A percentile compares a stretch with the other conserved stretches of the same genome.
Conservation (phyloP, 352 stramenopile species). For the Elongisporangium prolatum region DNA sequence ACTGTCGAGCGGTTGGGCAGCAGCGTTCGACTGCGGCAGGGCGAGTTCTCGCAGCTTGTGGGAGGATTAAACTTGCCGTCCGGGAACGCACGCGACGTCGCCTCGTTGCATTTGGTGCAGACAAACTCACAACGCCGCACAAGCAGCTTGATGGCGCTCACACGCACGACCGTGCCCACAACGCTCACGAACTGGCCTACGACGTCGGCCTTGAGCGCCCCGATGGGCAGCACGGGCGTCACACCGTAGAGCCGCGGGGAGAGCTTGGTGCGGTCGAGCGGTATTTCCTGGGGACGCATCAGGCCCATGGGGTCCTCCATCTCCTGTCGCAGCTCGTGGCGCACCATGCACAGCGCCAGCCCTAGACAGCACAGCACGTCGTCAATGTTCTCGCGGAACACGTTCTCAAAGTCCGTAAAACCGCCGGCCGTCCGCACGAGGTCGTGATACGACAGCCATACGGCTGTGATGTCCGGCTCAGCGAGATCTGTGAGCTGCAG, state of each 20-base stretch:
- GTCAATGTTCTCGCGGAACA: conserved; percentile 50
- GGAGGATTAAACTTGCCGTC: conserved; percentile 83
- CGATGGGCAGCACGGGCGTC: conserved; percentile 60
- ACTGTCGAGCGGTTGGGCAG: conserved; percentile 81
- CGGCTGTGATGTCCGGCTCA: conserved; percentile 33
- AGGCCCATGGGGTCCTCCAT: conserved; percentile 29
- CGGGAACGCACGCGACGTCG: conserved; percentile 60
- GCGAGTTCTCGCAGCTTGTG: conserved; percentile 47
- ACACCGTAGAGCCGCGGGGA: conserved; percentile 56
- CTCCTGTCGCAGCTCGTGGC: conserved; percentile 49
- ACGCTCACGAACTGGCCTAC: conserved; percentile 79
- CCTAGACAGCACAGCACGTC: conserved; percentile 59
- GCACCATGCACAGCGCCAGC: conserved; percentile 62
- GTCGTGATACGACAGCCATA: conserved; percentile 51
- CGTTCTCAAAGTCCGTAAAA: conserved; percentile 45
- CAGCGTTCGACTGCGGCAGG: conserved; percentile 60
- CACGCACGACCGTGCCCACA: conserved; percentile 68
- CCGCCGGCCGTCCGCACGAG: conserved; percentile 35
- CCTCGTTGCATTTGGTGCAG: conserved; percentile 75
- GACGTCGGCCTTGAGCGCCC: conserved; percentile 66
- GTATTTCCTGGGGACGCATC: conserved; percentile 27
- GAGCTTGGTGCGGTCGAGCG: conserved; percentile 51
- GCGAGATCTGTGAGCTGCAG: conserved; percentile 39
- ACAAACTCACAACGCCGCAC: conserved; percentile 86
- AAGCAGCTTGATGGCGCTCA: conserved; percentile 82